A percentile compares a stretch with the other conserved stretches of the same genome.
Conservation (phyloP, 352 stramenopile genomes). For the Phytophthora sp. region DNA sequence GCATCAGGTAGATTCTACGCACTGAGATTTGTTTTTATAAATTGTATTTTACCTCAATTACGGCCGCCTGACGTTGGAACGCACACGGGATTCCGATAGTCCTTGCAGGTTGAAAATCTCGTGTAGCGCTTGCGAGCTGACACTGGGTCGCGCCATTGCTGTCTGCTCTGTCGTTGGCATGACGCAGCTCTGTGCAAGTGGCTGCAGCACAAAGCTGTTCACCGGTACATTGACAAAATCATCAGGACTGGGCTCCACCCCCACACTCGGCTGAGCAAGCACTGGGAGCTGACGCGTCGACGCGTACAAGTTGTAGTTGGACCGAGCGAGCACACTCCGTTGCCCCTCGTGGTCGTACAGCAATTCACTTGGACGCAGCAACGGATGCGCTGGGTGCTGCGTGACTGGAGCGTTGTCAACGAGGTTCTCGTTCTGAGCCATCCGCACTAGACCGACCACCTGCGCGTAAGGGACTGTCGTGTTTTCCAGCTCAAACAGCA, state of each 20-base stretch:
- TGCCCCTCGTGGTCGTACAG: slow-evolving; percentile 17
- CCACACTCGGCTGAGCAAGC: slow-evolving; percentile 18
- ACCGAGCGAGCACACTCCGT: slow-evolving; percentile 21
- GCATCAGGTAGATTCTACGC: no score
- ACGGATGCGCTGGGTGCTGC: slow-evolving; percentile 14
- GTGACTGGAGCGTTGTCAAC: slow-evolving; percentile 9
- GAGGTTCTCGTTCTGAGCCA: slow-evolving; percentile 35
- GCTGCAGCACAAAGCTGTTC: slow-evolving; percentile 19
- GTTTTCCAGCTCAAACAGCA: slow-evolving; percentile 52
- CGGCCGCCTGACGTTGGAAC: no score
- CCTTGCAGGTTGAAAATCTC: slow-evolving; percentile 36
- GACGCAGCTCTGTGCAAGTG: slow-evolving; percentile 14
- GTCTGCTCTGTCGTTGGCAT: slow-evolving; percentile 6
- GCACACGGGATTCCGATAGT: background rate
- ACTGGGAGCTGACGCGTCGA: slow-evolving; percentile 28
- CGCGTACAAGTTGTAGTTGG: slow-evolving; percentile 26
- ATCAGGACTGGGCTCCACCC: slow-evolving; percentile 6
- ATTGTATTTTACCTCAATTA: background rate
- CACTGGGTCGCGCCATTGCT: slow-evolving; percentile 16
- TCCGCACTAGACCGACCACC: slow-evolving; percentile 45
- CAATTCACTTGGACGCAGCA: slow-evolving; percentile 32
- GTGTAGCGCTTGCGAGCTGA: slow-evolving; percentile 29
- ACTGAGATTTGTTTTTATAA: no score
- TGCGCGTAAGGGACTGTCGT: slow-evolving; percentile 50
- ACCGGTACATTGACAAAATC: slow-evolving; percentile 10